Evolutionary conservation across 1,284 basidiomycete species (phyloP).

Genomic region (Cutaneotrichosporon cavernicola): DNA sequence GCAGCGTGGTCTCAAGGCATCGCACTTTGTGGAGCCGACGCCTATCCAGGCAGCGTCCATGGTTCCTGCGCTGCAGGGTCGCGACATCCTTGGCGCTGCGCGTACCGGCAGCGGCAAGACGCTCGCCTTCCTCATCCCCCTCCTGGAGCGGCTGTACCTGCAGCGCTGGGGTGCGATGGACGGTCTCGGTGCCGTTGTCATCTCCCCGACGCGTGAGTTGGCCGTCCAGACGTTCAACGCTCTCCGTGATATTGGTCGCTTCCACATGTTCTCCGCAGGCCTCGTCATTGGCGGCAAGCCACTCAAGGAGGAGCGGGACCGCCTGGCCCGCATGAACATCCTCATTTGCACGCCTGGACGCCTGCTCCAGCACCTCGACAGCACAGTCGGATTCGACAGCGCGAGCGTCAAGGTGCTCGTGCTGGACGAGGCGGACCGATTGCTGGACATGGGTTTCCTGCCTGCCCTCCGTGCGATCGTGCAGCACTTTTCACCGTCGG

Average conservation of each 20-base stretch:
- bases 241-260: constrained; percentile 82
- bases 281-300: constrained; percentile 96
- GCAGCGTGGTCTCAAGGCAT: constrained; percentile 65
- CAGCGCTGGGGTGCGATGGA: constrained; percentile 76
- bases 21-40: constrained; percentile 81
- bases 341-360: constrained; percentile 94
- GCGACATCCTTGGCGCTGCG: constrained; percentile 73
- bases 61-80: constrained; percentile 64
- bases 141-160: constrained; percentile 71
- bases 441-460: constrained; percentile 94
- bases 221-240: constrained; percentile 98
- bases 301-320: constrained; percentile 85
- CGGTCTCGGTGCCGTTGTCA: constrained; percentile 86
- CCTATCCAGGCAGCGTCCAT: constrained; percentile 71
- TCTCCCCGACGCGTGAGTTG: constrained; percentile 92
- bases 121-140: constrained; percentile 74
- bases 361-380: constrained; percentile 95
- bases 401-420: constrained; percentile 91
- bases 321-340: constrained; percentile 92
- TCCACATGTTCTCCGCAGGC: constrained; percentile 90
- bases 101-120: constrained; percentile 82
- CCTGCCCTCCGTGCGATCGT: constrained; percentile 86
- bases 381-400: constrained; percentile 91
- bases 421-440: constrained; percentile 94
- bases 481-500: constrained; percentile 60